A percentile compares a stretch with the other conserved stretches of the same genome.
These are phyloP conservation scores for Corylus heterophylla DNA, from an alignment of 306 rosid genomes.

Conservation along the genomic window DNA sequence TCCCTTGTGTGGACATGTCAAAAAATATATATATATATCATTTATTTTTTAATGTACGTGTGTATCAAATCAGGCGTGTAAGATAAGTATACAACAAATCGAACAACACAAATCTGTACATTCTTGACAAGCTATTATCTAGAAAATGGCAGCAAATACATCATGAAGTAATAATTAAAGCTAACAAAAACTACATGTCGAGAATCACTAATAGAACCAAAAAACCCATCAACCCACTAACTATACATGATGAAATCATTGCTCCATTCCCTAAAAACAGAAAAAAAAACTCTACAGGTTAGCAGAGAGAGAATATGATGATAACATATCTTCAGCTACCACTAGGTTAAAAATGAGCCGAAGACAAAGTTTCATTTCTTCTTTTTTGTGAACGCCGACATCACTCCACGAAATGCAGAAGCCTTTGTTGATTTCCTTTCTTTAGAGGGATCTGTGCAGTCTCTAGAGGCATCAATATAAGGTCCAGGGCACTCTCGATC, in stretches of 20 bases:
- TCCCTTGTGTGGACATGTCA: too few species aligned
- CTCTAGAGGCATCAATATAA: conserved; percentile 30
- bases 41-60: too few species aligned
- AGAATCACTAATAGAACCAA: conserved; percentile 8
- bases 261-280: background rate
- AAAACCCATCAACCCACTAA: conserved; percentile 8
- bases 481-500: conserved; percentile 32
- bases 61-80: background rate
- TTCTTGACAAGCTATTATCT: background rate
- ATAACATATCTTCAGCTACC: conserved; percentile 1
- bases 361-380: conserved; percentile 38
- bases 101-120: background rate
- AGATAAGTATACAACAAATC: background rate
- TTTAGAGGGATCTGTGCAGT: conserved; percentile 23
- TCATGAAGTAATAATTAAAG: conserved; percentile 19
- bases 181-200: conserved; percentile 18
- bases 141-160: conserved; percentile 33
- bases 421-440: conserved; percentile 48
- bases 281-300: conserved; percentile 2
- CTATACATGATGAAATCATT: background rate
- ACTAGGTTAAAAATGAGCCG: conserved; percentile 9
- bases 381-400: conserved; percentile 25
- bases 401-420: conserved; percentile 44
- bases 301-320: background rate
- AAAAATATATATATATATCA: too few species aligned